Evolutionary conservation across 2,329 filamentous ascomycete genomes (phyloP).

Genomic region (Phialocephala subalpina): DNA sequence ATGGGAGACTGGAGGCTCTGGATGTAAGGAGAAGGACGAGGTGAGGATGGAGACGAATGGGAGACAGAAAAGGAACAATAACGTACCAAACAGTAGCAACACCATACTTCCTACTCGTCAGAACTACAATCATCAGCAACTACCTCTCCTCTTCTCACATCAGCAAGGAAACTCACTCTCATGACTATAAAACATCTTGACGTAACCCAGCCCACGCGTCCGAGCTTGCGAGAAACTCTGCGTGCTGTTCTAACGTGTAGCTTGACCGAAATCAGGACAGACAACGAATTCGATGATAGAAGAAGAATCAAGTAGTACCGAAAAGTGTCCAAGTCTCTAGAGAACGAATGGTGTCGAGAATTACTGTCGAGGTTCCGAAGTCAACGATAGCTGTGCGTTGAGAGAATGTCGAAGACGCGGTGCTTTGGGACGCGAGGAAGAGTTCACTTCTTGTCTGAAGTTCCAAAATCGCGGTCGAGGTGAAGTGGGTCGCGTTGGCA

Average conservation of each 20-base stretch:
- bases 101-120: slow-evolving; percentile 87
- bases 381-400: neutral
- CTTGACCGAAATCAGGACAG: neutral
- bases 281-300: neutral
- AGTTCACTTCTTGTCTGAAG: neutral
- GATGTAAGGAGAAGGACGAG: too few species aligned
- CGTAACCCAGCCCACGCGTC: neutral
- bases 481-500: neutral
- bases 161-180: slow-evolving; percentile 70
- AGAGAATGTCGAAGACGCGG: neutral
- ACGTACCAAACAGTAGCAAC: slow-evolving; percentile 92
- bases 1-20: too few species aligned
- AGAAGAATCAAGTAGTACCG: neutral
- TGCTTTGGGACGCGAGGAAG: neutral
- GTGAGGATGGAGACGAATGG: too few species aligned
- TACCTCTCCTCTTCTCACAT: neutral
- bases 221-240: too few species aligned
- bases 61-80: neutral
- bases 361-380: neutral
- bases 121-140: slow-evolving; percentile 63
- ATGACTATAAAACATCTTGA: slow-evolving; percentile 90
- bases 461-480: neutral
- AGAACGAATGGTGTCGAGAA: neutral
- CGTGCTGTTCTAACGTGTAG: neutral
- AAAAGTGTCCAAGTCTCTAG: neutral